These are phyloP conservation scores for Ramichloridium luteum DNA, from an alignment of 2,329 filamentous ascomycete genomes.

Conservation along the genomic window DNA sequence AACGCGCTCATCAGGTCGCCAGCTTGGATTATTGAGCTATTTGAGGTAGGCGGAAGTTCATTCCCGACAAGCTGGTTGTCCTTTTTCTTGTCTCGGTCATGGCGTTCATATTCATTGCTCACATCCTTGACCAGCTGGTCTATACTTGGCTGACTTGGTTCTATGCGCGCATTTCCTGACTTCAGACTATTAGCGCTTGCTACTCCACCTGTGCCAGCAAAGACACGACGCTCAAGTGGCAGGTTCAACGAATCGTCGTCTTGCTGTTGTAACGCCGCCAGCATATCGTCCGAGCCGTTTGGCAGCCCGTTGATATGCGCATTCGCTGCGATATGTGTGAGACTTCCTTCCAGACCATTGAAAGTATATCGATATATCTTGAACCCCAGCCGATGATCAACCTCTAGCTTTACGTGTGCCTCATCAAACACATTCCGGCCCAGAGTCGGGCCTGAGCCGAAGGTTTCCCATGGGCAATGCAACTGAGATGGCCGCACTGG, in stretches of 20 bases:
- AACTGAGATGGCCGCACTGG: constrained; percentile 15
- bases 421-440: constrained; percentile 19
- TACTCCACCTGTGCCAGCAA: constrained; percentile 1
- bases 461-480: constrained; percentile 19
- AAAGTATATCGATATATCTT: constrained; percentile 36
- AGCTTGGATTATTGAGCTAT: constrained; percentile 6
- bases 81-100: constrained; percentile 1
- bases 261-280: constrained; percentile 32
- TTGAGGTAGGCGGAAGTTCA: constrained; percentile 1
- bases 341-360: constrained; percentile 31
- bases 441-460: constrained; percentile 19
- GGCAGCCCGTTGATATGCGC: constrained; percentile 37
- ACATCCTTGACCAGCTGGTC: too few species aligned
- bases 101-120: not conserved
- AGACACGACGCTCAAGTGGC: constrained; percentile 22
- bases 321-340: constrained; percentile 48
- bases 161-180: too few species aligned
- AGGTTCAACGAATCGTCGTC: constrained; percentile 23
- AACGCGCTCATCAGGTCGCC: constrained; percentile 25
- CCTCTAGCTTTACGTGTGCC: constrained; percentile 21
- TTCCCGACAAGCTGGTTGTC: too few species aligned
- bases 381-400: constrained; percentile 29
- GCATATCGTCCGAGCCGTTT: constrained; percentile 51
- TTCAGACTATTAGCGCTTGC: too few species aligned
- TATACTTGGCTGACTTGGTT: too few species aligned